Evolutionary conservation across 352 stramenopile species (phyloP), one percentile per base, ranked within the genome.

Genomic region (Phytophthora quininea): DNA sequence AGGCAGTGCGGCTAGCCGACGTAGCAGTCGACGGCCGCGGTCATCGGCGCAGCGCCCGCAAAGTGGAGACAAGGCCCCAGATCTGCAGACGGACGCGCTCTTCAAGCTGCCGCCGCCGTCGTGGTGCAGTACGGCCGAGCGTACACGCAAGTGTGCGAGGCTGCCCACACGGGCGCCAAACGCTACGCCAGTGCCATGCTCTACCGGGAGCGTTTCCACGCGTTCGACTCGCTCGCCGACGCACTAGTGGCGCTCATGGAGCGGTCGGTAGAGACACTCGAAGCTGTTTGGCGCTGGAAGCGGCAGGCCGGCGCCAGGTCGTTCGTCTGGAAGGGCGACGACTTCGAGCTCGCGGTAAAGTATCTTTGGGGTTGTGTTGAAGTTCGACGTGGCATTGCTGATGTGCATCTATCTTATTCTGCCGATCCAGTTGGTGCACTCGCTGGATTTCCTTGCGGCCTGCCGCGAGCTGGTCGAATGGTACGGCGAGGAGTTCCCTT

Each of bases 401-500:
- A 64, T 37, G 32, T 57, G 49, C 52, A 63, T 54, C 14, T 33
- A 52, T 52, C 31, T 35, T 54, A 2, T 62, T 7, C 4, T 58
- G 7, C 24, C 4, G 32, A 43, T 40, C 11, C 64, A 89, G 80
- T 64, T 87, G 24, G 69, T 84, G 14, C 53, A 48, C 0, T 88
- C 84, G 59, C 68, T 92, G 30, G 80, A 92, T 29, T 88, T 76
- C 45, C 53, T 92, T 8, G 69, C 52, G 4, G 47, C 32, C 19
- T 45, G 66, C 29, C 53, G 42, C 7, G 74, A 85, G 50, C 72
- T 86, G 1, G 57, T 78, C 46, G 82, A 89, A 51, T 92, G 82
- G 84, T 92, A 89, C 53, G 80, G 84, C 31, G 79, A 92, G n/a
- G 84, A 91, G 52, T 92, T 92, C 55, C 74, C 77, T 4, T 79